These are phyloP conservation scores for Ceratocystiopsis brevicomis DNA, from an alignment of 2,329 filamentous ascomycete species.

Conservation along the genomic window DNA sequence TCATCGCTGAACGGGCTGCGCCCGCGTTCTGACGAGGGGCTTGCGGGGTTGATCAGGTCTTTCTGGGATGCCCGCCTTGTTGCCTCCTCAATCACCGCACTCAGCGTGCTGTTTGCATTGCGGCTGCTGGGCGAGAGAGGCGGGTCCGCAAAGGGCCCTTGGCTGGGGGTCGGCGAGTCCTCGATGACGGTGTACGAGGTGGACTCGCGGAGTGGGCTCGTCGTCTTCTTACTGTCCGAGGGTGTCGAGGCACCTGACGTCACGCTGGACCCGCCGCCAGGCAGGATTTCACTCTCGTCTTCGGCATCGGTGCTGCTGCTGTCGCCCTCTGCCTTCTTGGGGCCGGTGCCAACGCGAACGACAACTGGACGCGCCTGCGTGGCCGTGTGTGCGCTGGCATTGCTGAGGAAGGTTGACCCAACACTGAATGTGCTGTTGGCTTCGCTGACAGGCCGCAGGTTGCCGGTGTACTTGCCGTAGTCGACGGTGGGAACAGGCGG, in stretches of 20 bases:
- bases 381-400: conserved; percentile 37
- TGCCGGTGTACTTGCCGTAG: conserved; percentile 33
- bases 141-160: conserved; percentile 42
- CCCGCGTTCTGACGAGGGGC: conserved; percentile 14
- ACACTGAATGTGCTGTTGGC: conserved; percentile 42
- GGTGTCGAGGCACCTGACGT: neutral
- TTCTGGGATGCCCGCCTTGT: conserved; percentile 21
- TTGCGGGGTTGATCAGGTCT: conserved; percentile 12
- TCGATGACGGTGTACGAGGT: conserved; percentile 29
- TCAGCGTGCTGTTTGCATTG: conserved; percentile 26
- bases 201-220: conserved; percentile 17
- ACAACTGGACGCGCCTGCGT: conserved; percentile 39
- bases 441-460: conserved; percentile 30
- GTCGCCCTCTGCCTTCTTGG: conserved; percentile 22
- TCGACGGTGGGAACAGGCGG: conserved; percentile 61
- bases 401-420: conserved; percentile 49
- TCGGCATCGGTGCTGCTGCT: neutral
- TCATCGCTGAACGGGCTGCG: conserved; percentile 39
- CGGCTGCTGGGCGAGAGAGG: conserved; percentile 17
- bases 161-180: conserved; percentile 29
- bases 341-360: conserved; percentile 34
- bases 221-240: neutral
- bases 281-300: neutral
- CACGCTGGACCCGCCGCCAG: neutral
- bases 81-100: conserved; percentile 36